Evolutionary conservation across 192 early-diverging fungal genomes (phyloP).

Genomic region (Lobosporangium transversale): DNA sequence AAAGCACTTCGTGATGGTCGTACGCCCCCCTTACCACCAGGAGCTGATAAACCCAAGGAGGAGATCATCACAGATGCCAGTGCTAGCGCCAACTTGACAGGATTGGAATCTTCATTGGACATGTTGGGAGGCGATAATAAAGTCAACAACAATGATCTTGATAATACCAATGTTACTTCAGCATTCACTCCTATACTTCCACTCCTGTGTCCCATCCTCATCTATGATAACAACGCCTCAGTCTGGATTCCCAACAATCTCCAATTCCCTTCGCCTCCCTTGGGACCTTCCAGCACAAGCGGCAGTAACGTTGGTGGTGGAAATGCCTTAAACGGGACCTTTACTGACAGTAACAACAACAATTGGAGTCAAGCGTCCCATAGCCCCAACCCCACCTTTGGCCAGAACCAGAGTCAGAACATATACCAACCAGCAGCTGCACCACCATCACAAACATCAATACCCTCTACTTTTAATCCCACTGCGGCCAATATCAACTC

Average conservation of each 20-base stretch:
- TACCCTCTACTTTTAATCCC: too few species aligned
- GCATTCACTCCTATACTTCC: conserved; percentile 1
- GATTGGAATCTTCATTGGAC: conserved; percentile 8
- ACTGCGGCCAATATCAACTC: too few species aligned
- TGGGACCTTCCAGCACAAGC: conserved; percentile 11
- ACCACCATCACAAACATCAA: too few species aligned
- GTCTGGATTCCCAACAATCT: conserved; percentile 32
- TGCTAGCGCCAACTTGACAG: neutral
- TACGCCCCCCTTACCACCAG: conserved; percentile 68
- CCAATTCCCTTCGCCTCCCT: conserved; percentile 39
- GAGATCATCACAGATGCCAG: neutral
- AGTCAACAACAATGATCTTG: neutral
- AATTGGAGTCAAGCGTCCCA: conserved; percentile 8
- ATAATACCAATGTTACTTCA: neutral
- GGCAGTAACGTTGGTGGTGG: too few species aligned
- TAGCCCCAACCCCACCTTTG: conserved; percentile 13
- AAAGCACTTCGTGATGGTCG: conserved; percentile 91
- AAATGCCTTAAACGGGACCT: too few species aligned
- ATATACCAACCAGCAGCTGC: too few species aligned
- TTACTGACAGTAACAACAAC: conserved; percentile 1
- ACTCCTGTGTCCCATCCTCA: neutral
- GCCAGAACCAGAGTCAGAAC: conserved; percentile 27
- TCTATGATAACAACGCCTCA: conserved; percentile 1
- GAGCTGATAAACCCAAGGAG: conserved; percentile 39
- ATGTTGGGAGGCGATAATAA: neutral